Conservation (phyloP, 768 basidiomycete species). For the Pisolithus microcarpus region DNA sequence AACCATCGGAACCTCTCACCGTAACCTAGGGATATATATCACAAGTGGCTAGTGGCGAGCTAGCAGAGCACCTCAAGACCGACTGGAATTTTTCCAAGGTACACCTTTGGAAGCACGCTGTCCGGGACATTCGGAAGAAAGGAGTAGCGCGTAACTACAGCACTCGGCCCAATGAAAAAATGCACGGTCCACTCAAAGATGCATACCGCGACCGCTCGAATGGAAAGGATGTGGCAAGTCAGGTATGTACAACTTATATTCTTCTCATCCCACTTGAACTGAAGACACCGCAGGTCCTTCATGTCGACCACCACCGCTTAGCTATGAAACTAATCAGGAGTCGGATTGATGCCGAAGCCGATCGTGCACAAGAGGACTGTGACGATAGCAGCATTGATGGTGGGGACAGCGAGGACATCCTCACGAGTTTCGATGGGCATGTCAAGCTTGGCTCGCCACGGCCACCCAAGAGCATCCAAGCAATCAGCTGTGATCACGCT, state of each 20-base stretch:
- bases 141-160: conserved; percentile 26
- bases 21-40: not conserved
- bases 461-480: too few species aligned
- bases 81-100: conserved; percentile 31
- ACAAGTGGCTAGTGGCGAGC: not conserved
- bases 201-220: too few species aligned
- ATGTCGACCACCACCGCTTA: too few species aligned
- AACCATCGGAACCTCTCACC: not conserved
- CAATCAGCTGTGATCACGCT: too few species aligned
- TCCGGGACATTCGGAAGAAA: conserved; percentile 26
- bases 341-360: too few species aligned
- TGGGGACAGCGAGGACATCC: too few species aligned
- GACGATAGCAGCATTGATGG: too few species aligned
- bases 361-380: too few species aligned
- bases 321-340: too few species aligned
- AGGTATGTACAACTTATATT: conserved; percentile 15
- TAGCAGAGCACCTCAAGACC: conserved; percentile 4
- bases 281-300: too few species aligned
- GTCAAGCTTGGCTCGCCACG: too few species aligned
- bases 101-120: conserved; percentile 26
- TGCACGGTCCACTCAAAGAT: conserved; percentile 21
- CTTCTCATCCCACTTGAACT: not conserved
- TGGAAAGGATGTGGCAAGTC: conserved; percentile 22
- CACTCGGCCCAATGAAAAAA: conserved; percentile 26
- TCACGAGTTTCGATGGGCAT: too few species aligned